Percentiles rank a stretch among this genome's conserved stretches.
These are phyloP conservation scores for Blastobotrys illinoisensis DNA, from an alignment of 1,139 yeast species.

Conservation along the genomic window DNA sequence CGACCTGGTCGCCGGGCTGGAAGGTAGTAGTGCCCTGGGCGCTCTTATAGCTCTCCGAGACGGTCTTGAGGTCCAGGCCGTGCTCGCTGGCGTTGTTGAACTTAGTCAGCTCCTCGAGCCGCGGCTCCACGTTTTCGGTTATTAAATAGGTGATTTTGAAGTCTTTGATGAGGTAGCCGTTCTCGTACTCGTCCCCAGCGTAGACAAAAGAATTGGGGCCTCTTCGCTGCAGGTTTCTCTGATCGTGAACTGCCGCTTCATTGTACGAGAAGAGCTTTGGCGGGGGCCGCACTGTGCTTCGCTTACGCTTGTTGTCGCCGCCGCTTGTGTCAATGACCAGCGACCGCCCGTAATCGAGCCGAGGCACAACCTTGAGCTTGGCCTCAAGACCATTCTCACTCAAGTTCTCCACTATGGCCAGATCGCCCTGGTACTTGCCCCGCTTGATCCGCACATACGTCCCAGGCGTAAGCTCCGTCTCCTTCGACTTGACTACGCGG, in stretches of 20 bases:
- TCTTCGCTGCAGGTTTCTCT: conserved; percentile 55
- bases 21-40: conserved; percentile 55
- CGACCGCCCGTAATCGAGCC: conserved; percentile 81
- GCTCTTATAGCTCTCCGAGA: conserved; percentile 76
- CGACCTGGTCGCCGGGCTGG: conserved; percentile 93
- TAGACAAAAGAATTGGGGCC: conserved; percentile 72
- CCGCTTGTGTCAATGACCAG: conserved; percentile 56
- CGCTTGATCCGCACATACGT: conserved; percentile 84
- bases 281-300: conserved; percentile 64
- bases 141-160: conserved; percentile 77
- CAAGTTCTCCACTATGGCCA: conserved; percentile 87
- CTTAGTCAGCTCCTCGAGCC: conserved; percentile 79
- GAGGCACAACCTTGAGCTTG: conserved; percentile 83
- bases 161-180: conserved; percentile 83
- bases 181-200: conserved; percentile 81
- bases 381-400: conserved; percentile 95
- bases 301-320: conserved; percentile 42
- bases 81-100: conserved; percentile 72
- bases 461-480: conserved; percentile 85
- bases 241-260: conserved; percentile 59
- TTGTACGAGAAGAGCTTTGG: conserved; percentile 67
- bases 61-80: conserved; percentile 76
- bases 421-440: conserved; percentile 88
- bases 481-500: conserved; percentile 84
- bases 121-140: conserved; percentile 81